Conservation (phyloP, 2,329 filamentous ascomycete species). For the Cadophora sp. region DNA sequence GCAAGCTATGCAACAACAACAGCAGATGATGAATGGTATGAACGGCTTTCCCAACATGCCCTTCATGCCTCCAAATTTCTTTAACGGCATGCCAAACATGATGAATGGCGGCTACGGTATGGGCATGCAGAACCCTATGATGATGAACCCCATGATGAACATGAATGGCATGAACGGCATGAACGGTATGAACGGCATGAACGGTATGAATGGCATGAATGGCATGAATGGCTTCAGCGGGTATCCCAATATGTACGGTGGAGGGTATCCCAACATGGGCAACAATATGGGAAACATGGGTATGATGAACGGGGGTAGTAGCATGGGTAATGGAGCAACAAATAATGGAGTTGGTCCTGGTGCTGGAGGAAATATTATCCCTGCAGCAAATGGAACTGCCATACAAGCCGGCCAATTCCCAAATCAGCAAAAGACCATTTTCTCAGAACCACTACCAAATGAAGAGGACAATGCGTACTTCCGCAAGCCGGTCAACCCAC, state of each 20-base stretch:
- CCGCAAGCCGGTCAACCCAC: slow-evolving; percentile 92
- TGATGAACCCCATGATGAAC: slow-evolving; percentile 40
- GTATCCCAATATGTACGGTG: slow-evolving; percentile 12
- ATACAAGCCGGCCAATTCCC: slow-evolving; percentile 50
- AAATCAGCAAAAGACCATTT: slow-evolving; percentile 58
- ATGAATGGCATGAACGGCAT: slow-evolving; percentile 44
- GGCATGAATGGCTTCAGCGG: slow-evolving; percentile 47
- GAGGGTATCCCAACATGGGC: slow-evolving; percentile 44
- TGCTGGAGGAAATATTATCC: slow-evolving; percentile 25
- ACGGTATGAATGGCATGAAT: slow-evolving; percentile 41
- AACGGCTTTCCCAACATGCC: slow-evolving; percentile 38
- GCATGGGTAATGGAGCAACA: slow-evolving; percentile 14
- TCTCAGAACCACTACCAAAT: slow-evolving; percentile 60
- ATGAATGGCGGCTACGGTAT: slow-evolving; percentile 16
- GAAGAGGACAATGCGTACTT: slow-evolving; percentile 93
- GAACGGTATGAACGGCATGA: slow-evolving; percentile 46
- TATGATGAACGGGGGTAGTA: slow-evolving; percentile 20
- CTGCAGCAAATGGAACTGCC: slow-evolving; percentile 36
- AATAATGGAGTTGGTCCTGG: neutral
- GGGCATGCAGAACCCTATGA: slow-evolving; percentile 48
- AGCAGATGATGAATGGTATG: slow-evolving; percentile 55
- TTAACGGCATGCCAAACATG: slow-evolving; percentile 26
- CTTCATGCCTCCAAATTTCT: neutral
- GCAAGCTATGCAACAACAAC: slow-evolving; percentile 42
- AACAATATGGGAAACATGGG: slow-evolving; percentile 42